Conservation (phyloP, 2,329 filamentous ascomycete species). For the Pseudonectria foliicola region DNA sequence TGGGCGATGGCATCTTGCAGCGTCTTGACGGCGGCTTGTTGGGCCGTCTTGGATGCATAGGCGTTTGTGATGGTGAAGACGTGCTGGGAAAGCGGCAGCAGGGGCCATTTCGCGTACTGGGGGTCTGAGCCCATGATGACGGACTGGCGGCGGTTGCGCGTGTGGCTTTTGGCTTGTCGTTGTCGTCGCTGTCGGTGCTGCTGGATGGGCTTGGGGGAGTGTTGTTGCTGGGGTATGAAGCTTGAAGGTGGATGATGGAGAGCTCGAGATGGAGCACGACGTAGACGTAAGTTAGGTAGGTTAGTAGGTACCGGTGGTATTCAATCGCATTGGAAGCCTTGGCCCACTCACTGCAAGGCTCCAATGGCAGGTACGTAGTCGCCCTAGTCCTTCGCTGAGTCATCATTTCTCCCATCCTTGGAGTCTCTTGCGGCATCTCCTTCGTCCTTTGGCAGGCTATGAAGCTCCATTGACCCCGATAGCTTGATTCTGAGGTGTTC, state of each 20-base stretch:
- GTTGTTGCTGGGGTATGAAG: no score
- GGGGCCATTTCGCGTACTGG: slow-evolving; percentile 78
- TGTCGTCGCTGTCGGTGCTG: slow-evolving; percentile 5
- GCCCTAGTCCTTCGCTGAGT: slow-evolving; percentile 12
- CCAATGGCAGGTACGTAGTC: slow-evolving; percentile 26
- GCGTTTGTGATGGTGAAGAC: slow-evolving; percentile 83
- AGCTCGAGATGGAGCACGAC: slow-evolving; percentile 8
- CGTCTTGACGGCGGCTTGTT: slow-evolving; percentile 64
- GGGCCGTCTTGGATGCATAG: slow-evolving; percentile 56
- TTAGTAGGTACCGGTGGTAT: slow-evolving; percentile 14
- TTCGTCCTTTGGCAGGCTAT: no score
- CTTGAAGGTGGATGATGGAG: no score
- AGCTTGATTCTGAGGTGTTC: no score
- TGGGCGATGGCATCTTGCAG: slow-evolving; percentile 77
- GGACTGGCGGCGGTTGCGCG: slow-evolving; percentile 36
- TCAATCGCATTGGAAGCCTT: no score
- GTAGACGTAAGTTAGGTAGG: no score
- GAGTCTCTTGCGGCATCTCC: no score
- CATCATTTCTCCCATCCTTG: slow-evolving; percentile 1
- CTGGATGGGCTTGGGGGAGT: slow-evolving; percentile 23
- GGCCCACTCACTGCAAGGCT: slow-evolving; percentile 22
- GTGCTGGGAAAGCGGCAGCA: slow-evolving; percentile 74
- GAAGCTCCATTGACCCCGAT: no score
- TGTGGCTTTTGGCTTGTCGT: slow-evolving; percentile 1
- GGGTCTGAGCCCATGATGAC: slow-evolving; percentile 68